Percentiles rank a stretch among this genome's conserved stretches.
These are phyloP conservation scores for Apiospora pterosperma DNA, from an alignment of 2,329 filamentous ascomycete species.

Conservation along the genomic window DNA sequence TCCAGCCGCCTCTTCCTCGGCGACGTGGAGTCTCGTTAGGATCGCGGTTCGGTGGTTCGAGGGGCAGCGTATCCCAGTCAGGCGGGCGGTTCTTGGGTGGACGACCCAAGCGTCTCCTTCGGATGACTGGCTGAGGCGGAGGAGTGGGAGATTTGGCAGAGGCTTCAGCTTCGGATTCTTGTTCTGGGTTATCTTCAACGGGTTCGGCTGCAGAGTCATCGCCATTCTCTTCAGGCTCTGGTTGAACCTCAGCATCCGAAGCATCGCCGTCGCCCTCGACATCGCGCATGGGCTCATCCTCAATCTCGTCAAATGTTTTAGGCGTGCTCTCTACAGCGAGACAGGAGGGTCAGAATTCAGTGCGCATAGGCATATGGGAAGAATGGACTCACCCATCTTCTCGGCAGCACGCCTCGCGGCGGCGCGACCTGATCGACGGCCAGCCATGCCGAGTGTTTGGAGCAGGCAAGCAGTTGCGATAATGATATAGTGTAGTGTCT, in stretches of 20 bases:
- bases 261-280: slow-evolving; percentile 30
- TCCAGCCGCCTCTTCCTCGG: slow-evolving; percentile 69
- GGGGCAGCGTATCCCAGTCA: slow-evolving; percentile 65
- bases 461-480: not conserved
- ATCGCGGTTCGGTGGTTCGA: slow-evolving; percentile 52
- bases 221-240: slow-evolving; percentile 26
- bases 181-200: slow-evolving; percentile 38
- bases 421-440: slow-evolving; percentile 11
- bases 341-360: not conserved
- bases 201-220: slow-evolving; percentile 24
- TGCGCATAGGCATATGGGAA: not conserved
- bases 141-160: slow-evolving; percentile 51
- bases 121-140: slow-evolving; percentile 60
- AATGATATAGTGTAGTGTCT: not conserved
- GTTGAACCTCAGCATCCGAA: slow-evolving; percentile 23
- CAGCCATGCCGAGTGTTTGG: not conserved
- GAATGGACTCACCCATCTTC: slow-evolving; percentile 9
- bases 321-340: slow-evolving; percentile 9
- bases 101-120: slow-evolving; percentile 76
- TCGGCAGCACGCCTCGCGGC: slow-evolving; percentile 11
- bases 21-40: slow-evolving; percentile 56
- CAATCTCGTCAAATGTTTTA: slow-evolving; percentile 8
- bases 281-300: slow-evolving; percentile 37
- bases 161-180: slow-evolving; percentile 29
- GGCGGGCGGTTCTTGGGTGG: slow-evolving; percentile 82